phyloP scores from a whole-genome alignment of 352 stramenopile species.

The Pythium sp. region DNA sequence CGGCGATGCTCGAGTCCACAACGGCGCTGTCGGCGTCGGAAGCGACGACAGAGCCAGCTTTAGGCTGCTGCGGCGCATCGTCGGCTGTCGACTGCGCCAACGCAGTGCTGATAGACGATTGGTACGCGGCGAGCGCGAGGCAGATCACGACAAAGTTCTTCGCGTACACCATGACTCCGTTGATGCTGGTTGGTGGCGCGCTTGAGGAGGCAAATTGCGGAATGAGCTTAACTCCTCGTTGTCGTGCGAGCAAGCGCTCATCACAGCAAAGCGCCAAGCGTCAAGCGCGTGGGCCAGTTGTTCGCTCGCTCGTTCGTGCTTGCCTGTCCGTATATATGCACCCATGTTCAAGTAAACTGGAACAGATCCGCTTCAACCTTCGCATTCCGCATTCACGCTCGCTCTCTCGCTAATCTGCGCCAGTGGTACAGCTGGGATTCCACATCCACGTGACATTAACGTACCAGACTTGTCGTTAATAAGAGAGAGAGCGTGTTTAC shows the following conservation, averaged over 20 bases:
- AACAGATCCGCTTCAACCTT: neutral
- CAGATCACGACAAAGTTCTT: conserved; percentile 6
- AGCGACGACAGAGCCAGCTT: conserved; percentile 1
- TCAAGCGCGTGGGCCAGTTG: neutral
- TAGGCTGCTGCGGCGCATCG: neutral
- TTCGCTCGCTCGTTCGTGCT: neutral
- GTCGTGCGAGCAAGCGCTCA: neutral
- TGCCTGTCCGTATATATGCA: neutral
- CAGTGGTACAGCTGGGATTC: neutral
- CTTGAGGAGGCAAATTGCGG: neutral
- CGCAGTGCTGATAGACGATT: neutral
- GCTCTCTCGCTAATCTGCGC: neutral
- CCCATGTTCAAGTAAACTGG: neutral
- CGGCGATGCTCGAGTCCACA: conserved; percentile 4
- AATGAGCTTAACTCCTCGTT: conserved; percentile 2
- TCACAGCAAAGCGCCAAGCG: too few relatives aligned
- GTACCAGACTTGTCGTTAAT: neutral
- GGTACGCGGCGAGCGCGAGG: neutral
- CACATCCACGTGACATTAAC: neutral
- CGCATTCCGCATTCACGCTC: neutral
- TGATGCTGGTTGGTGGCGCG: neutral
- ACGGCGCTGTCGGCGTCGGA: neutral
- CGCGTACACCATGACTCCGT: conserved; percentile 4
- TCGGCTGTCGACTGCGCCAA: neutral
- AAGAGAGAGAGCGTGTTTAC: neutral